Evolutionary conservation across 257 asterid genomes (phyloP).

Genomic region (Nicotiana undulata): DNA sequence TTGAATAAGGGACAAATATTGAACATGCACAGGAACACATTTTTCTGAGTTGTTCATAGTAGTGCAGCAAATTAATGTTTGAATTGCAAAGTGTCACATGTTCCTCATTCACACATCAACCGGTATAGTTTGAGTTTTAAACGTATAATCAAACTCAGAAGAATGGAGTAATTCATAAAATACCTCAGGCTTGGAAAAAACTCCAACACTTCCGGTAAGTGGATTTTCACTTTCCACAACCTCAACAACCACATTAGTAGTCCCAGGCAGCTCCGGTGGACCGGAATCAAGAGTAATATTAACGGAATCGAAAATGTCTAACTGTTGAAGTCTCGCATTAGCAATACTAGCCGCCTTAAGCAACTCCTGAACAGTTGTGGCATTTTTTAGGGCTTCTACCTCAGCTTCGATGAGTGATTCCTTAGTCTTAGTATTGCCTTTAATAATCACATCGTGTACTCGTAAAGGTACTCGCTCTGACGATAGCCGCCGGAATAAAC

Average conservation of each 20-base stretch:
- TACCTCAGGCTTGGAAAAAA: slow-evolving; percentile 85
- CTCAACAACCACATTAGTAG: slow-evolving; percentile 72
- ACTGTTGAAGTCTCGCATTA: slow-evolving; percentile 46
- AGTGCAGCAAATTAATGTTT: not conserved
- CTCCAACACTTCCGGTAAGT: slow-evolving; percentile 60
- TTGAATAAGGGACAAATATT: not conserved
- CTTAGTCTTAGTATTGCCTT: slow-evolving; percentile 79
- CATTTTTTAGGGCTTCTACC: slow-evolving; percentile 47
- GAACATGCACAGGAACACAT: not conserved
- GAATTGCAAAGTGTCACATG: not conserved
- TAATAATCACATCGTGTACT: slow-evolving; percentile 79
- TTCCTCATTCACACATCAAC: slow-evolving; percentile 3
- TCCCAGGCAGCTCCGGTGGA: slow-evolving; percentile 89
- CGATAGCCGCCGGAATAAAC: slow-evolving; percentile 46
- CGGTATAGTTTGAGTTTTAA: not conserved
- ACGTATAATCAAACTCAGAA: not conserved
- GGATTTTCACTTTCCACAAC: slow-evolving; percentile 57
- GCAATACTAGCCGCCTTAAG: slow-evolving; percentile 54
- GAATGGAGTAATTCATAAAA: not conserved
- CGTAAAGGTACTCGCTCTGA: slow-evolving; percentile 61
- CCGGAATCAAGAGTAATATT: slow-evolving; percentile 73
- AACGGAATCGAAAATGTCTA: slow-evolving; percentile 76
- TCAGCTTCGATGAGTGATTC: slow-evolving; percentile 61
- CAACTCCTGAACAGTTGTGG: slow-evolving; percentile 62
- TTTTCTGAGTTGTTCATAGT: not conserved